These are phyloP conservation scores for Termitomyces titanicus DNA, from an alignment of 768 basidiomycete species.

Conservation along the genomic window DNA sequence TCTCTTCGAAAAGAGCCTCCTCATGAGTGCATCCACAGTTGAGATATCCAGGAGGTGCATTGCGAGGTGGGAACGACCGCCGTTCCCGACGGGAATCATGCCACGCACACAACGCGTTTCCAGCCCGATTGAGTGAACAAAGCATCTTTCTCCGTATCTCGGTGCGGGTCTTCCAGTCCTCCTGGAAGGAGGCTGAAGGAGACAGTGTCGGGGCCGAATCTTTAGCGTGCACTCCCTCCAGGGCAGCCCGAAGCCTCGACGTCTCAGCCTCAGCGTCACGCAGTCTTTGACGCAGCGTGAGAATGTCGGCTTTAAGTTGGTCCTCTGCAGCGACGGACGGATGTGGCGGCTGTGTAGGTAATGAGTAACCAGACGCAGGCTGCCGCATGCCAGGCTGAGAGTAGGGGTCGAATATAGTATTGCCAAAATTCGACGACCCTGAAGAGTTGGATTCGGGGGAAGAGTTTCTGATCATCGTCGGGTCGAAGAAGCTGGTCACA, in stretches of 20 bases:
- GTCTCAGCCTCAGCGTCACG: slow-evolving; percentile 63
- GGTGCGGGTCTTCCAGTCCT: slow-evolving; percentile 70
- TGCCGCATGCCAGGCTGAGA: slow-evolving; percentile 10
- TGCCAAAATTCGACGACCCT: slow-evolving; percentile 23
- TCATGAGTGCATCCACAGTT: slow-evolving; percentile 87
- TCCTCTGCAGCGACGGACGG: slow-evolving; percentile 21
- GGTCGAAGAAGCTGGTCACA: slow-evolving; percentile 20
- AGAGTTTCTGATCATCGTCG: slow-evolving; percentile 27
- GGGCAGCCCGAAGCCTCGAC: slow-evolving; percentile 38
- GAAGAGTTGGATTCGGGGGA: slow-evolving; percentile 41
- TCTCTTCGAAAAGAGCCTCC: slow-evolving; percentile 85
- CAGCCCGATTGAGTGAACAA: slow-evolving; percentile 83
- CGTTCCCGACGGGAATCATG: slow-evolving; percentile 87
- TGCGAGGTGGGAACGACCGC: slow-evolving; percentile 70
- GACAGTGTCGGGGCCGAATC: slow-evolving; percentile 25
- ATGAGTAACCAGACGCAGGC: slow-evolving; percentile 11
- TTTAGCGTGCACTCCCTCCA: slow-evolving; percentile 22
- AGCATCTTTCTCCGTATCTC: slow-evolving; percentile 66
- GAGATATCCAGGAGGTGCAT: slow-evolving; percentile 72
- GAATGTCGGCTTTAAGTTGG: slow-evolving; percentile 46
- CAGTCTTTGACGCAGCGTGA: slow-evolving; percentile 51
- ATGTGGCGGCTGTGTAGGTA: slow-evolving; percentile 13
- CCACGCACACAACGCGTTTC: slow-evolving; percentile 88
- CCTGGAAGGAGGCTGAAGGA: slow-evolving; percentile 46
- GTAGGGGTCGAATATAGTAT: slow-evolving; percentile 7